Evolutionary conservation across 495 filamentous ascomycete species (phyloP).

Genomic region (Aspergillus bridgeri): DNA sequence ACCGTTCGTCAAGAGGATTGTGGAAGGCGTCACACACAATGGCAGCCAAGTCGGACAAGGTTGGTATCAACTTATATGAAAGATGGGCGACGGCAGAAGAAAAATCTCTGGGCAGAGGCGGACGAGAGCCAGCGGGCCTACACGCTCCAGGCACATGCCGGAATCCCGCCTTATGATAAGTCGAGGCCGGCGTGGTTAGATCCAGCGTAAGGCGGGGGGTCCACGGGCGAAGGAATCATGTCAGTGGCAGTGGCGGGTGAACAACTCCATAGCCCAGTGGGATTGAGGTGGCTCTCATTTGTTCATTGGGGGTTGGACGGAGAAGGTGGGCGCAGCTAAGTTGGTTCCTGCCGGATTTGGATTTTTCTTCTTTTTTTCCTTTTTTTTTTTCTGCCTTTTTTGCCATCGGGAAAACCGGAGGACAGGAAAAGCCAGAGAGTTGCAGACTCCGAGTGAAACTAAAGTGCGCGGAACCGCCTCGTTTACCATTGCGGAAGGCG

Average conservation of each 20-base stretch:
- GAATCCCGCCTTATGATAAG: conserved; percentile 28
- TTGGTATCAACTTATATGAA: conserved; percentile 22
- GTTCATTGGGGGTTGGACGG: neutral
- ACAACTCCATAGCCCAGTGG: conserved; percentile 4
- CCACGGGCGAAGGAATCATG: conserved; percentile 12
- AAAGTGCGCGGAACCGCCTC: conserved; percentile 5
- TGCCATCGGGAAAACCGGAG: neutral
- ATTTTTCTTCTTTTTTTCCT: neutral
- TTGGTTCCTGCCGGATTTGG: no score
- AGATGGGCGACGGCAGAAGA: conserved; percentile 7
- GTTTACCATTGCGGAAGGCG: conserved; percentile 17
- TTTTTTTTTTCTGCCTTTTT: conserved; percentile 1
- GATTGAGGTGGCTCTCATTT: neutral
- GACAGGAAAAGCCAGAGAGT: no score
- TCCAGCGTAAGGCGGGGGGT: conserved; percentile 15
- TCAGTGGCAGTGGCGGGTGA: conserved; percentile 12
- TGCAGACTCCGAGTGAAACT: no score
- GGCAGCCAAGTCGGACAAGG: conserved; percentile 24
- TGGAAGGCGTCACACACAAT: conserved; percentile 21
- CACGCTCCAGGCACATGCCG: conserved; percentile 21
- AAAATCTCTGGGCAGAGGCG: conserved; percentile 23
- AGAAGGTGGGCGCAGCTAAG: neutral
- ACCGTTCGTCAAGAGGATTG: conserved; percentile 13
- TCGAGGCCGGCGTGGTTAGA: conserved; percentile 17
- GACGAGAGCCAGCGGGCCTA: conserved; percentile 15